phyloP scores from a whole-genome alignment of 2,329 filamentous ascomycete species.

The Exophiala phaeomuriformis region DNA sequence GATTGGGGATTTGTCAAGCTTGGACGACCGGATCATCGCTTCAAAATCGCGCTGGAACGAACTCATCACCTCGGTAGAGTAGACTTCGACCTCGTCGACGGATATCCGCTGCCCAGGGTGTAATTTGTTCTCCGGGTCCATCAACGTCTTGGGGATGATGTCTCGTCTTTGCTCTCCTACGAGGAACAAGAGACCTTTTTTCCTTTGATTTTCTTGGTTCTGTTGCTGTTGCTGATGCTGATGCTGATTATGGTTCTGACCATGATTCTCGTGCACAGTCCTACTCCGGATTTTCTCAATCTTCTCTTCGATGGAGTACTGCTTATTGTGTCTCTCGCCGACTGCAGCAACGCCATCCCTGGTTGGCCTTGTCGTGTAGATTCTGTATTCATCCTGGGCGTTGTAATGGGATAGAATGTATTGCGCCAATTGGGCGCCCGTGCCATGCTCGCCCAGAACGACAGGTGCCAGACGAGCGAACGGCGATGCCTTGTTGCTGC shows the following conservation, averaged over 20 bases:
- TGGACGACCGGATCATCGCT: constrained; percentile 43
- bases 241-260: too few relatives aligned
- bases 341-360: too few relatives aligned
- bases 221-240: too few relatives aligned
- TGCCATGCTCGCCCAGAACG: constrained; percentile 75
- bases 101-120: constrained; percentile 47
- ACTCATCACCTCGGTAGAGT: constrained; percentile 75
- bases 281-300: too few relatives aligned
- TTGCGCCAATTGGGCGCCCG: constrained; percentile 68
- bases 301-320: too few relatives aligned
- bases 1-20: constrained; percentile 12
- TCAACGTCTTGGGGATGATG: constrained; percentile 76
- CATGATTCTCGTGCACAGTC: too few relatives aligned
- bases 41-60: constrained; percentile 66
- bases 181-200: constrained; percentile 66
- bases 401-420: constrained; percentile 76
- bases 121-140: constrained; percentile 43
- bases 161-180: constrained; percentile 86
- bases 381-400: constrained; percentile 19
- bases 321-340: too few relatives aligned
- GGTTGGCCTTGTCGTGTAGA: neutral
- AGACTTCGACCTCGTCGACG: constrained; percentile 76
- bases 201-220: constrained; percentile 4
- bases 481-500: constrained; percentile 4
- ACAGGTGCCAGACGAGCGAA: constrained; percentile 41